Base-by-base conservation (phyloP, 345 rosid genomes). In the Citrus glauca region DNA sequence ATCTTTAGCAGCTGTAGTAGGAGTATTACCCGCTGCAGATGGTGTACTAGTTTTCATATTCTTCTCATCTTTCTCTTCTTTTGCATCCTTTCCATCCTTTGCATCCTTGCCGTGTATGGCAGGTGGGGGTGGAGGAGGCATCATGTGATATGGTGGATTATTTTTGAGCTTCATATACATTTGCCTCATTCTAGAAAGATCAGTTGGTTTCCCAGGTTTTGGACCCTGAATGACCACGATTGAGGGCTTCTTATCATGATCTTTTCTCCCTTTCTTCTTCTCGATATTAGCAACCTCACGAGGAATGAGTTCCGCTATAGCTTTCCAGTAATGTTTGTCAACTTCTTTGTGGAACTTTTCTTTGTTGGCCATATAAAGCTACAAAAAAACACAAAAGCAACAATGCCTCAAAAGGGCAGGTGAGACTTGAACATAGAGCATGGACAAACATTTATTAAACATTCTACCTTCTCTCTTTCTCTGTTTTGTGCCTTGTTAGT, bases 261-360 rank as follows among this genome's bases (percentile, higher is more conserved):
- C 98, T 79, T 83, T 93, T 79, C 83, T 91, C 38, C 92, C 92
- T 86, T 98, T 89, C 86, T 82, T 92, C 87, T 84, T 94, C 86
- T 94, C 98, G 22, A 96, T 90, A 72, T 90, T 93, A 9, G 98
- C 87, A 66, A 92, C 95, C 84, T 97, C 99, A 9, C 92, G 88
- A 14, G 98, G 99, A 78, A 94, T 91, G 22, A 94, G 79, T 85
- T 96, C 98, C 0, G 97, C 93, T 35, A 96, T 94, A 56, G 98
- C 98, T 84, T 92, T 96, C 97, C 98, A 94, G 86, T 89, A 96
- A 80, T 96, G 97, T 78, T 84, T 71, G 82, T 92, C 90, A 11
- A 92, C 98, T 83, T 94, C 99, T 79, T 91, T 91, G 84, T 91
- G 97, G 86, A 97, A 97, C 86, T 90, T 93, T 86, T 94, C 99